Conservation (phyloP, 1,284 basidiomycete genomes). For the Phellopilus nigrolimitatus region DNA sequence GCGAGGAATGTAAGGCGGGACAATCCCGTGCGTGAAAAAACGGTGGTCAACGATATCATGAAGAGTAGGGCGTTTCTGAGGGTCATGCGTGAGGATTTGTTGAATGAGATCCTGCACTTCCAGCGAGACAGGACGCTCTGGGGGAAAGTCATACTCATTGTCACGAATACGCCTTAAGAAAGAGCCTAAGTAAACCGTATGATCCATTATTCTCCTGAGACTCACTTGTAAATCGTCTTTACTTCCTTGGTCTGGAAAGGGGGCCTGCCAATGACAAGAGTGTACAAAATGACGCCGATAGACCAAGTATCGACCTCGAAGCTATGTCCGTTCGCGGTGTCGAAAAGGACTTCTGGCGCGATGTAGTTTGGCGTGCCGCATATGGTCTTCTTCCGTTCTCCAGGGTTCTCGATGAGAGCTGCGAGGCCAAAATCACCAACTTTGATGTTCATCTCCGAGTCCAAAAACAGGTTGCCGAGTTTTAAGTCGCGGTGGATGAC, state of each 20-base stretch:
- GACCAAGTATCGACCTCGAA: constrained; percentile 99
- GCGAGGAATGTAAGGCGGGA: constrained; percentile 77
- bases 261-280: constrained; percentile 88
- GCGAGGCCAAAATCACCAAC: constrained; percentile 98
- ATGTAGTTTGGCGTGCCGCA: constrained; percentile 99
- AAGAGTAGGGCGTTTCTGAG: constrained; percentile 76
- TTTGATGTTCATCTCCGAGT: constrained; percentile 90
- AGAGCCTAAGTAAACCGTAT: constrained; percentile 17
- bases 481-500: constrained; percentile 97
- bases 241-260: constrained; percentile 99
- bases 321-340: constrained; percentile 92
- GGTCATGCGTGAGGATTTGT: constrained; percentile 81
- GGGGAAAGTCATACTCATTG: constrained; percentile 91
- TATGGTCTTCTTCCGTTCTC: constrained; percentile 97
- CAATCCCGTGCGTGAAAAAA: constrained; percentile 81
- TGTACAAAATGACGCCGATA: constrained; percentile 96
- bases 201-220: constrained; percentile 9
- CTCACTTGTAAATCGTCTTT: constrained; percentile 88
- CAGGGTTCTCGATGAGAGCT: constrained; percentile 92
- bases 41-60: constrained; percentile 81
- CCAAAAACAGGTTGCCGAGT: constrained; percentile 93
- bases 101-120: constrained; percentile 80
- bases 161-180: constrained; percentile 80
- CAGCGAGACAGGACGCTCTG: constrained; percentile 66
- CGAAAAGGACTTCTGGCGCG: constrained; percentile 95